These are phyloP conservation scores for Zoysia japonica DNA, from an alignment of 176 grass and related monocot species.

Conservation along the genomic window DNA sequence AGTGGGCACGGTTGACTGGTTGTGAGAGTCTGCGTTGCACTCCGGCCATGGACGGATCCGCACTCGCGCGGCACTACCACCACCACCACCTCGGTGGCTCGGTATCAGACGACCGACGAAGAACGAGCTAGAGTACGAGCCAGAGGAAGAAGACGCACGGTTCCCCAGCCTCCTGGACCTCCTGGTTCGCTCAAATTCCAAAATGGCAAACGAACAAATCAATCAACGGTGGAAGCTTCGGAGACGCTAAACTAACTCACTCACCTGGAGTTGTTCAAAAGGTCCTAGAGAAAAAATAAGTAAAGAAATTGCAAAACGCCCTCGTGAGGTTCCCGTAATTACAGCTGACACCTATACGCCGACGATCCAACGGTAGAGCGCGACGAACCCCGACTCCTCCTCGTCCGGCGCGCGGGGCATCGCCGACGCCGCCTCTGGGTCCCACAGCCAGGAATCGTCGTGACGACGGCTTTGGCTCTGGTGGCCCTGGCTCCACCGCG, in stretches of 20 bases:
- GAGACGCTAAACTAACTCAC: conserved; percentile 8
- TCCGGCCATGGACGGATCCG: conserved; percentile 17
- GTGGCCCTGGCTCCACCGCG: conserved; percentile 65
- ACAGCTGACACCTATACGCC: conserved; percentile 51
- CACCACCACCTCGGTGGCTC: neutral
- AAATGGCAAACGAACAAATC: conserved; percentile 9
- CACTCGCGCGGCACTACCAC: conserved; percentile 28
- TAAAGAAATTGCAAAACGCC: conserved; percentile 41
- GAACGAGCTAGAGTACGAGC: neutral
- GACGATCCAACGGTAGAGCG: conserved; percentile 78
- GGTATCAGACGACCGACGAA: neutral
- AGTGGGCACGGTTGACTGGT: conserved; percentile 21
- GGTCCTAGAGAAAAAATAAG: conserved; percentile 26
- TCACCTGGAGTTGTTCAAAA: conserved; percentile 18
- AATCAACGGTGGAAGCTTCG: conserved; percentile 34
- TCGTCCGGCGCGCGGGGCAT: conserved; percentile 34
- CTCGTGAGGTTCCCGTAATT: conserved; percentile 39
- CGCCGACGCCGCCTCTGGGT: conserved; percentile 46
- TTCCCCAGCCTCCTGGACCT: neutral
- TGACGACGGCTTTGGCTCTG: conserved; percentile 40
- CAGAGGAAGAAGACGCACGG: neutral
- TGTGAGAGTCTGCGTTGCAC: conserved; percentile 31
- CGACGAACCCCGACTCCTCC: conserved; percentile 47
- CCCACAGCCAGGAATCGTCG: conserved; percentile 60
- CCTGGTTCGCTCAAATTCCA: neutral